Evolutionary conservation across 140 eudicot species (phyloP), one percentile per base, ranked within the genome.

Genomic region (Bidens hawaiensis): DNA sequence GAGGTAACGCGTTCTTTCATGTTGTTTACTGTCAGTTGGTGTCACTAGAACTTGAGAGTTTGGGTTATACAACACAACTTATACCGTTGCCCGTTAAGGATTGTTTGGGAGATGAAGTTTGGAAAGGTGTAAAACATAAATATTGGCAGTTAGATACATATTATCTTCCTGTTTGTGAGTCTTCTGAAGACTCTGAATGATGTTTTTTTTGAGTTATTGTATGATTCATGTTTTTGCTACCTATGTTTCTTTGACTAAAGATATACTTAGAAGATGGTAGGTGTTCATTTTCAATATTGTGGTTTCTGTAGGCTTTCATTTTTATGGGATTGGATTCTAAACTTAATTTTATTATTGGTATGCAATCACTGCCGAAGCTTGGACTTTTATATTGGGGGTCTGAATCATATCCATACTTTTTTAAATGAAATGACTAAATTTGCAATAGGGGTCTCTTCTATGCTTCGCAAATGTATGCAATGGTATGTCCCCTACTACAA

Each of bases 71-170:
- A 7, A 86, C 97, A n/a, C 97, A 87, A 66, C 68, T 87, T 71
- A 82, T 90, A 60, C 91, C 88, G 31, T 76, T 90, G 66, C 96
- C 97, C 5, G 94, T 87, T 54, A 90, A 87, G 72, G 94, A 86
- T 63, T 90, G 96, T 71, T 79, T 90, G 65, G 83, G 90, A 50
- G 88, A 87, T 64, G 78, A 84, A 72, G 83, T 75, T 0, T 87
- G 97, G 97, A 87, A 90, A 71, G 97, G 95, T 81, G 95, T 90
- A 74, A 90, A 83, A 75, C 97, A 90, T 58, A 90, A 80, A 69
- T 90, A 87, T 74, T 90, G 96, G 97, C 86, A 90, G 81, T 62
- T 90, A 62, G 97, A 90, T 78, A 87, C 86, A 2, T 90, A 87
- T 71, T 78, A 81, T 73, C 95, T 85, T 69, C 97, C 97, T 71